A percentile compares a stretch with the other conserved stretches of the same genome.
Evolutionary conservation across 2,329 filamentous ascomycete genomes (phyloP).

Genomic region (Trichophyton simii): DNA sequence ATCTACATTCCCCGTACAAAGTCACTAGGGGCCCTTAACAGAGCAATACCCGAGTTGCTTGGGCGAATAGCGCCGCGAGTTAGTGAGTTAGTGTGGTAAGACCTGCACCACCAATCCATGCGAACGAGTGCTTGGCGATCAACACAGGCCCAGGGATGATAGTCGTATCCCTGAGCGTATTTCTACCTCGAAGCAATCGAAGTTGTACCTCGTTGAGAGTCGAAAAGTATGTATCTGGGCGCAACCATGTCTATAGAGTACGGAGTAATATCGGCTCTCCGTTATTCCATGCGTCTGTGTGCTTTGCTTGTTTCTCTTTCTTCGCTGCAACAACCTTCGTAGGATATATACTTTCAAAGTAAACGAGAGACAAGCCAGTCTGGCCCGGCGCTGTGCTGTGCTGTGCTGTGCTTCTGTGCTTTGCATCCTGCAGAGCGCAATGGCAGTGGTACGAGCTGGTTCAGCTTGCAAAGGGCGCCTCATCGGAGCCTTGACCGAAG

Average conservation of each 20-base stretch:
- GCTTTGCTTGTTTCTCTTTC: background rate
- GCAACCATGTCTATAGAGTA: background rate
- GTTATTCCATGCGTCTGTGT: background rate
- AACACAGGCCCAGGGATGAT: background rate
- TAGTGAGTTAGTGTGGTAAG: constrained; percentile 1
- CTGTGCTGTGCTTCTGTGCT: no score
- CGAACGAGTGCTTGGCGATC: background rate
- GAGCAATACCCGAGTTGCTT: background rate
- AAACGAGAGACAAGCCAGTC: background rate
- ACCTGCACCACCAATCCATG: constrained; percentile 3
- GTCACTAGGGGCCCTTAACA: background rate
- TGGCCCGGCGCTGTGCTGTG: background rate
- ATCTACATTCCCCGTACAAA: constrained; percentile 1
- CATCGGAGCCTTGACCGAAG: background rate
- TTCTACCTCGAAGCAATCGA: background rate
- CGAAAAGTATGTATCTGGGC: background rate
- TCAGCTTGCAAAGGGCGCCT: background rate
- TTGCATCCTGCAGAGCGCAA: no score
- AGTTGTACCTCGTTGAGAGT: background rate
- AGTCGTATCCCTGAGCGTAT: background rate
- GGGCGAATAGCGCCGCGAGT: background rate
- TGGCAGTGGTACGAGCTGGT: no score
- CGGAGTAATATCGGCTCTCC: background rate
- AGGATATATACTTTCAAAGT: background rate
- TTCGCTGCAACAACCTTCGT: background rate